These are phyloP conservation scores for Scedosporium apiospermum DNA, from an alignment of 2,329 filamentous ascomycete genomes.

Conservation along the genomic window DNA sequence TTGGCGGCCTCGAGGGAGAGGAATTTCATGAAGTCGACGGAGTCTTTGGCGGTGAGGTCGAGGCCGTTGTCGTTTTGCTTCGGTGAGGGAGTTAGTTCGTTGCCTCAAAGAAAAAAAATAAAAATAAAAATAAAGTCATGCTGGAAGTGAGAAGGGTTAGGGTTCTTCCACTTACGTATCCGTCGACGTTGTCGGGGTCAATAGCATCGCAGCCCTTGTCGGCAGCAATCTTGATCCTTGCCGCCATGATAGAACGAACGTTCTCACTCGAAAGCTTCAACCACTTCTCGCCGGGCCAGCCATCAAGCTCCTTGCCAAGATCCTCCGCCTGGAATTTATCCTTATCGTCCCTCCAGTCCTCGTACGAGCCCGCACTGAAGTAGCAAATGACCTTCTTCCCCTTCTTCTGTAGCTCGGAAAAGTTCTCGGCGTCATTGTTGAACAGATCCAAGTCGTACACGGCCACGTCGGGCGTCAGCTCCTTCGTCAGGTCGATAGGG, in stretches of 20 bases:
- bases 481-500: slow-evolving; percentile 31
- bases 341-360: slow-evolving; percentile 52
- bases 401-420: slow-evolving; percentile 47
- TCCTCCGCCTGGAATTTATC: slow-evolving; percentile 43
- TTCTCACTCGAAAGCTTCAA: slow-evolving; percentile 45
- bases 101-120: background rate
- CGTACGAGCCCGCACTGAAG: slow-evolving; percentile 63
- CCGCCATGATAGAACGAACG: slow-evolving; percentile 56
- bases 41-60: slow-evolving; percentile 43
- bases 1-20: slow-evolving; percentile 44
- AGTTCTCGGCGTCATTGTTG: slow-evolving; percentile 32
- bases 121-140: background rate
- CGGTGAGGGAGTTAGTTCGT: background rate
- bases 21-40: slow-evolving; percentile 50
- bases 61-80: slow-evolving; percentile 54
- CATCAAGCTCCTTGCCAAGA: slow-evolving; percentile 47
- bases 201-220: slow-evolving; percentile 58
- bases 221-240: slow-evolving; percentile 47
- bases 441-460: slow-evolving; percentile 44
- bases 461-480: slow-evolving; percentile 34
- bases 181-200: slow-evolving; percentile 64
- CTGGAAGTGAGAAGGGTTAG: background rate
- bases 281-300: slow-evolving; percentile 62
- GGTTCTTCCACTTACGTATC: slow-evolving; percentile 33
- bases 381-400: slow-evolving; percentile 63